phyloP scores from a whole-genome alignment of 495 filamentous ascomycete species.

The Hypoxylon crocopeplum region DNA sequence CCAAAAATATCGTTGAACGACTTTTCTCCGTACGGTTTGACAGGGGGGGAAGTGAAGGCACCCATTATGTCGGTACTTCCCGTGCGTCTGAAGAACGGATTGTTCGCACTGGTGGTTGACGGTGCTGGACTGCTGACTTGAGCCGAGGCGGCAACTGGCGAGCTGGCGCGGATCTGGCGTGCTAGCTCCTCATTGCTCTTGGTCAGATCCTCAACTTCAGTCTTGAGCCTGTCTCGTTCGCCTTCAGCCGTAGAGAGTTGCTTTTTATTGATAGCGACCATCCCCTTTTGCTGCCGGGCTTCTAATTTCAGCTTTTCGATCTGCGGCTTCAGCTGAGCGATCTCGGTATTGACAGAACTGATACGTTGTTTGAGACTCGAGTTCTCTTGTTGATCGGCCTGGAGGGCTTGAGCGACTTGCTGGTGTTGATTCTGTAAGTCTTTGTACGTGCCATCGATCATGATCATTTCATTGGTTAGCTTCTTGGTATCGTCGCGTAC shows the following conservation, averaged over 20 bases:
- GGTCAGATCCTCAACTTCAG: constrained; percentile 72
- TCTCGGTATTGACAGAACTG: constrained; percentile 77
- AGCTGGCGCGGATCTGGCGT: constrained; percentile 51
- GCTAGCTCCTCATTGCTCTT: constrained; percentile 65
- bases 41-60: constrained; percentile 51
- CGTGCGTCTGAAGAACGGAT: constrained; percentile 87
- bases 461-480: constrained; percentile 78
- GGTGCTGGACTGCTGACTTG: constrained; percentile 69
- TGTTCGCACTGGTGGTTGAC: constrained; percentile 79
- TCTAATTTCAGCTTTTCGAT: constrained; percentile 90
- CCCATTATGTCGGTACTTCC: constrained; percentile 71
- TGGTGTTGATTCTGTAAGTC: constrained; percentile 86
- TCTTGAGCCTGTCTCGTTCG: constrained; percentile 83
- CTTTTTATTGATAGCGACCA: constrained; percentile 98
- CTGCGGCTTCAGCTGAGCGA: constrained; percentile 80
- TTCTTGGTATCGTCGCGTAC: constrained; percentile 83
- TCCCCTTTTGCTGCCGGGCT: constrained; percentile 90
- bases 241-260: constrained; percentile 87
- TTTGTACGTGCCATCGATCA: constrained; percentile 80
- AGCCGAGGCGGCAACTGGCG: constrained; percentile 41
- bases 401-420: constrained; percentile 73
- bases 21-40: constrained; percentile 61
- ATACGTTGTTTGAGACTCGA: constrained; percentile 85
- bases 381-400: constrained; percentile 90
- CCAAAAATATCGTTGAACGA: constrained; percentile 93